Evolutionary conservation across 2,329 filamentous ascomycete species (phyloP), one percentile per base, ranked within the genome.

Genomic region (Elsinoe arachidis): DNA sequence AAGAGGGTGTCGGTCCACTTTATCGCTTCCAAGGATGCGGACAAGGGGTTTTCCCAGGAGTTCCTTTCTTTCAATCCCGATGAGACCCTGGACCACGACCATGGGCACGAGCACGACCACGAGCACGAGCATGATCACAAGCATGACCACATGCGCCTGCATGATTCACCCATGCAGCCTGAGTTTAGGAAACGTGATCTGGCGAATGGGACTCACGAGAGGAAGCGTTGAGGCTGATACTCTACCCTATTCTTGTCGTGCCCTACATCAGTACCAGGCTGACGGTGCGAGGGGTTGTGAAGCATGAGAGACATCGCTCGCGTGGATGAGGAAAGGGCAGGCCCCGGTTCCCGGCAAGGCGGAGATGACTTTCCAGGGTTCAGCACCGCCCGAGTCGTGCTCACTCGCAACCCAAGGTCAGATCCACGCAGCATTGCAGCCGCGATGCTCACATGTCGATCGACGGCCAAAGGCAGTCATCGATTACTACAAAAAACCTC

Each of bases 1-100:
- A 85, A 90, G 70, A 83, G 87, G 61, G 81, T 99, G 34, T 86
- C 87, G 61, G 80, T 97, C 54, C 84, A 90, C 41, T 97, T 97
- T 68, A 82, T 93, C 30, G 81, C 86, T 37, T 82, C 82, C 63
- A 84, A 87, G 15, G 77, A 79, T 26, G 71, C 75, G 11, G 71
- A 76, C 30, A 75, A 75, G 39, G 78, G 80, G 57, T 80, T 85
- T 65, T 84, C 87, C 60, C 88, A 95, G 68, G 90, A 97, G 70
- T 78, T 78, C 59, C 72, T 77, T 35, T 59, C 60, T 5, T 56
- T 56, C 54, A 56, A 56, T n/a, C 39, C 54, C 19, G 54, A 49
- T 38, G 57, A 64, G 15, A 60, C 61, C 7, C 62, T 65, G 41
- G 63, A 62, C n/a, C 64, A 66, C 39, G 63, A 62, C 15, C 64